These are phyloP conservation scores for Blastobotrys parvus DNA, from an alignment of 805 yeast genomes.

Conservation along the genomic window DNA sequence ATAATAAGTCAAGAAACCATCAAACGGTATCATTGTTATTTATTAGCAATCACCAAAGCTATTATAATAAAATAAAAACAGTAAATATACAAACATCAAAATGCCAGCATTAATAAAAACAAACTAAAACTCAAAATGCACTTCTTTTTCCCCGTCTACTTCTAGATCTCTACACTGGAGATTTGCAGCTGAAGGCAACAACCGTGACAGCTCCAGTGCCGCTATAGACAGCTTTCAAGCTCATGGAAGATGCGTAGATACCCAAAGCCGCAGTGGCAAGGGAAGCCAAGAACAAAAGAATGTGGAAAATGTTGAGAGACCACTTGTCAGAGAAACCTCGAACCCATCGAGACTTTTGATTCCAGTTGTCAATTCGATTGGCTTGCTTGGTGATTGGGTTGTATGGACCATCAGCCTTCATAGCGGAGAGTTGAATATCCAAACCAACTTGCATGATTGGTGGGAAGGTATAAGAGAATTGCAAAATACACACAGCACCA, in stretches of 20 bases:
- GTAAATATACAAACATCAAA: too few relatives aligned
- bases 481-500: constrained; percentile 38
- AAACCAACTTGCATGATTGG: constrained; percentile 19
- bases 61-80: too few relatives aligned
- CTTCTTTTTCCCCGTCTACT: neutral
- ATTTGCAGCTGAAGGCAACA: constrained; percentile 16
- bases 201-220: constrained; percentile 7
- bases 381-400: constrained; percentile 17
- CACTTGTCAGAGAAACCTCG: constrained; percentile 25
- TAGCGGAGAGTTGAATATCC: constrained; percentile 23
- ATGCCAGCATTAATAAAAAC: too few relatives aligned
- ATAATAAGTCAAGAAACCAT: too few relatives aligned
- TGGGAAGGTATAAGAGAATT: constrained; percentile 41
- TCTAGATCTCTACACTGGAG: constrained; percentile 6
- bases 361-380: constrained; percentile 26
- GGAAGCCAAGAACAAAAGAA: constrained; percentile 26
- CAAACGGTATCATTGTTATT: too few relatives aligned
- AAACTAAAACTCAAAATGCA: neutral
- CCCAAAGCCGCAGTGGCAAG: constrained; percentile 27
- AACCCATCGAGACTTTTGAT: constrained; percentile 28
- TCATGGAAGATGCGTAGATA: constrained; percentile 20
- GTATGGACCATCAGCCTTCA: constrained; percentile 23
- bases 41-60: too few relatives aligned
- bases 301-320: constrained; percentile 16
- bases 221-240: constrained; percentile 13